Percentiles rank a stretch among this genome's conserved stretches.
Evolutionary conservation across 352 stramenopile genomes (phyloP).

Genomic region (Phytophthora tentaculata): DNA sequence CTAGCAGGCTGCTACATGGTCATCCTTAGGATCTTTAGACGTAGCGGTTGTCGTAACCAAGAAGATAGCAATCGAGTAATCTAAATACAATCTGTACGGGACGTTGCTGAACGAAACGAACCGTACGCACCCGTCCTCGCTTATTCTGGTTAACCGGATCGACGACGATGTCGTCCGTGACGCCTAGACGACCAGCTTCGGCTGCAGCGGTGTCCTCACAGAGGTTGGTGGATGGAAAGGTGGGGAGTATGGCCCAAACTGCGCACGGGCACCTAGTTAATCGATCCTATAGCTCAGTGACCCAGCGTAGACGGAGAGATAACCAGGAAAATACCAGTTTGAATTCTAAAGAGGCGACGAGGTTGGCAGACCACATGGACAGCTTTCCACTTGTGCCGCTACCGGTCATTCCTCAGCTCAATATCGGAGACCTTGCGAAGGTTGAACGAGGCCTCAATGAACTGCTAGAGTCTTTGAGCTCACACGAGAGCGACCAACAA

Average conservation of each 20-base stretch:
- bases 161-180: not conserved
- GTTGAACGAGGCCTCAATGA: slow-evolving; percentile 46
- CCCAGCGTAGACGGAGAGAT: not conserved
- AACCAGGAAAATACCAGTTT: slow-evolving; percentile 13
- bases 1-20: slow-evolving; percentile 20
- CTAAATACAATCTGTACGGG: not conserved
- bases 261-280: slow-evolving; percentile 33
- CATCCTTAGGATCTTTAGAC: not conserved
- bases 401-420: slow-evolving; percentile 55
- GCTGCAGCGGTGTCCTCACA: slow-evolving; percentile 13
- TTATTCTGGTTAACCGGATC: slow-evolving; percentile 9
- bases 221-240: slow-evolving; percentile 1
- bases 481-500: slow-evolving; percentile 45
- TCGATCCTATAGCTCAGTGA: slow-evolving; percentile 1
- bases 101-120: slow-evolving; percentile 17
- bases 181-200: slow-evolving; percentile 15
- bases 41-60: not conserved
- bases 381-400: slow-evolving; percentile 41
- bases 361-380: slow-evolving; percentile 59
- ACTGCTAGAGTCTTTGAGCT: slow-evolving; percentile 45
- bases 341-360: not conserved
- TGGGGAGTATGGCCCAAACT: slow-evolving; percentile 43
- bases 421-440: slow-evolving; percentile 46
- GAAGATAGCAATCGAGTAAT: not conserved
- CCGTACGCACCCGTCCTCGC: not conserved